phyloP scores from a whole-genome alignment of 2,329 filamentous ascomycete genomes.

The Fusarium mexicanum region DNA sequence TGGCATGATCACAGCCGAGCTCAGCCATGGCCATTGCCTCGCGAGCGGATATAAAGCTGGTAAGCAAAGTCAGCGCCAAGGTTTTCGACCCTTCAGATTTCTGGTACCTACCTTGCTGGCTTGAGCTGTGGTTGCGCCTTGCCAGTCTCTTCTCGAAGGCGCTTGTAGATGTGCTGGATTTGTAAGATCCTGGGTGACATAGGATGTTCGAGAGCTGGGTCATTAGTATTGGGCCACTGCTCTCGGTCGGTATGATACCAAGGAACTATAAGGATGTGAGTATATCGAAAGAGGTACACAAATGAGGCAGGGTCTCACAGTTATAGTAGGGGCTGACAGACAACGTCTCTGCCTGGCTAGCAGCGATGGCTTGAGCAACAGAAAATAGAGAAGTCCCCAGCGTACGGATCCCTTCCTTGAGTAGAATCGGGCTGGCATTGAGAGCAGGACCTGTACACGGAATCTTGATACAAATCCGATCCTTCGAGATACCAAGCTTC shows the following conservation, averaged over 20 bases:
- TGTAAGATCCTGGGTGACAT: slow-evolving; percentile 4
- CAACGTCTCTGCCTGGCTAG: not conserved
- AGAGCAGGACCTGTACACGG: not conserved
- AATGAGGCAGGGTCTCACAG: not conserved
- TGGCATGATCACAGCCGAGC: not conserved
- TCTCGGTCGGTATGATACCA: not conserved
- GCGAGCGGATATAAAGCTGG: not conserved
- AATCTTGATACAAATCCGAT: slow-evolving; percentile 10
- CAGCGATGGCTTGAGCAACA: not conserved
- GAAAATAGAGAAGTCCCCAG: slow-evolving; percentile 11
- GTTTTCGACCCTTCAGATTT: accelerated
- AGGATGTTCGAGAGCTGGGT: slow-evolving; percentile 11
- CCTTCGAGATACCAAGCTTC: not conserved
- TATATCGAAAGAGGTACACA: not conserved
- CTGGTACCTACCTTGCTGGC: not conserved
- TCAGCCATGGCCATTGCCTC: slow-evolving; percentile 8
- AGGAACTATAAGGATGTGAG: not conserved
- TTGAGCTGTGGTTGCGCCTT: not conserved
- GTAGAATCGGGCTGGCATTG: slow-evolving; percentile 2
- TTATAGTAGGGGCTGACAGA: slow-evolving; percentile 1
- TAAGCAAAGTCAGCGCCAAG: not conserved
- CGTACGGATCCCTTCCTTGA: not conserved
- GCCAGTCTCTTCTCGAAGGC: not conserved
- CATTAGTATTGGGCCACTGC: slow-evolving; percentile 1
- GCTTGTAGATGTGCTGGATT: not conserved